Evolutionary conservation across 1,139 yeast species (phyloP).

Genomic region (Arxiozyma slooffiae): DNA sequence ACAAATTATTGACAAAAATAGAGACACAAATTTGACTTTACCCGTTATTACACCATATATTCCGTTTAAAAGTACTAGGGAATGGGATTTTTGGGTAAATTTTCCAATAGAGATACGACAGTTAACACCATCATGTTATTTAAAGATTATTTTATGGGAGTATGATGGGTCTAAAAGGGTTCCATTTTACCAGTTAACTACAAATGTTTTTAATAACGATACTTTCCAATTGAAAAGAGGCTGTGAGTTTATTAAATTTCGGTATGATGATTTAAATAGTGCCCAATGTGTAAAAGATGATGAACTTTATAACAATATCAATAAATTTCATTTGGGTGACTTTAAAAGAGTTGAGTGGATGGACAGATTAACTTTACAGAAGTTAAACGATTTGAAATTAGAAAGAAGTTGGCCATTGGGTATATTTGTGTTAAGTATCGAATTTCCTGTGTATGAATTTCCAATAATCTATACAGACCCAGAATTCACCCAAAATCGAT

Average conservation of each 20-base stretch:
- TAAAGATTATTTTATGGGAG: slow-evolving; percentile 61
- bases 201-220: slow-evolving; percentile 46
- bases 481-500: slow-evolving; percentile 31
- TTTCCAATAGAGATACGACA: slow-evolving; percentile 66
- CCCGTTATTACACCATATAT: slow-evolving; percentile 62
- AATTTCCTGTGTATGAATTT: slow-evolving; percentile 65
- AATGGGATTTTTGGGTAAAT: slow-evolving; percentile 55
- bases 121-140: slow-evolving; percentile 49
- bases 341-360: slow-evolving; percentile 61
- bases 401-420: slow-evolving; percentile 27
- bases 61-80: slow-evolving; percentile 40
- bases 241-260: slow-evolving; percentile 41
- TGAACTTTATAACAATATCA: slow-evolving; percentile 45
- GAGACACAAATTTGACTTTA: slow-evolving; percentile 40
- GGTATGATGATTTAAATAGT: slow-evolving; percentile 19
- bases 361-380: slow-evolving; percentile 55
- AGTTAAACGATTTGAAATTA: slow-evolving; percentile 38
- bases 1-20: slow-evolving; percentile 53
- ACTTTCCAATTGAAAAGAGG: slow-evolving; percentile 49
- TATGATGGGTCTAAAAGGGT: slow-evolving; percentile 43
- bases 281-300: slow-evolving; percentile 31
- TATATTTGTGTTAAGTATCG: slow-evolving; percentile 48
- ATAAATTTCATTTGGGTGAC: slow-evolving; percentile 62
- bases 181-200: slow-evolving; percentile 50
- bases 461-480: slow-evolving; percentile 71